Evolutionary conservation across 1,284 basidiomycete species (phyloP), one percentile per base, ranked within the genome.

Genomic region (Ceratorhiza oryzae-sativae): DNA sequence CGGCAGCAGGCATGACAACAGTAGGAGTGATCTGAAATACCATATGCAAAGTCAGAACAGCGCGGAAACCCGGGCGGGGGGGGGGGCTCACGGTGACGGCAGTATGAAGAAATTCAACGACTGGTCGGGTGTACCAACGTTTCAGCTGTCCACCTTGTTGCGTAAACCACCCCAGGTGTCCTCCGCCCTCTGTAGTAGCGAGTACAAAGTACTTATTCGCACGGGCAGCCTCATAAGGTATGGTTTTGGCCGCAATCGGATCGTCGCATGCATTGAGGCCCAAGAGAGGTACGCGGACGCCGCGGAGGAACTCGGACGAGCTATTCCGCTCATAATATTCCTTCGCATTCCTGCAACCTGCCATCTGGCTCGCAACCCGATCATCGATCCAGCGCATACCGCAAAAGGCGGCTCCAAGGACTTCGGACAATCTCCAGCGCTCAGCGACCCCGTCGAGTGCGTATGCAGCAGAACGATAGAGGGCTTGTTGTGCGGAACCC

Each of bases 141-240:
- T 48, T 62, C 13, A 72, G 71, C 27, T 62, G 39, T 23, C 60
- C 65, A n/a, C 48, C 56, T 36, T 58, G 49, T 1, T 82, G 81
- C 41, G 80, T 78, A 73, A 84, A 86, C 84, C 83, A 86, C 3
- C 86, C 86, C n/a, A 87, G 77, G 76, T 87, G 86, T 0, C 86
- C 86, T 6, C 86, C 86, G 9, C 80, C 80, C 25, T 80, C 79
- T 0, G 85, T 84, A 59, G 83, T 79, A 0, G 82, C 84, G 5
- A 84, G 76, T 36, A 82, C 80, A 42, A 86, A 79, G 76, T 84
- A 82, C 3, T 80, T 77, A 30, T 82, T 83, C 3, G 73, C 72
- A 46, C 79, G 56, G 12, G 82, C 75, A 49, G 78, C 75, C 6
- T 75, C 36, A 51, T 68, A 74, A 1, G 76, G 80, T 23, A 68